Base-by-base conservation (phyloP, 768 basidiomycete genomes). In the Russula lepida region DNA sequence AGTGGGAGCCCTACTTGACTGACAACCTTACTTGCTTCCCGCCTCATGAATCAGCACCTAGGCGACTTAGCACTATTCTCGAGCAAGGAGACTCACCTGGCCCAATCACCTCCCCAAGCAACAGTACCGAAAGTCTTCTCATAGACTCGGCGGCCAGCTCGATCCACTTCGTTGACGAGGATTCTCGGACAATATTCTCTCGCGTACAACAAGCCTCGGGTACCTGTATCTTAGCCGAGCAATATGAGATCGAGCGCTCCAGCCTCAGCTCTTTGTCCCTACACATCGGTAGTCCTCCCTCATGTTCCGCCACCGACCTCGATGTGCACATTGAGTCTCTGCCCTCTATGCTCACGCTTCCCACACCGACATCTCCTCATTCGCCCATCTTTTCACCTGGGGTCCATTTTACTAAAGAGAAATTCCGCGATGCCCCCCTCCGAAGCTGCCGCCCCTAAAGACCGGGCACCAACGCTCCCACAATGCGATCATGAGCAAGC, bases 371-470 rank as follows among this genome's bases (percentile, higher is more conserved):
- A 21, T 55, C 58, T 8, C 68, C 69, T 13, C 58, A 62, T 19
- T 72, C 72, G 11, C 72, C 72, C 15, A 59, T 72, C 57, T 72
- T 73, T 54, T 62, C 66, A 12, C 67, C 71, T 8, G 68, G 64
- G n/a, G 69, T 70, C 9, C 71, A 69, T 5, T 70, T 71, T 59
- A 73, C 71, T 3, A 51, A 68, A 11, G 59, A 60, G 54, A 70
- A 69, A 41, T 71, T 70, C 56, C 56, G 69, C 23, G 35, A 59
- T 35, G 70, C 73, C 3, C n/a, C n/a, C n/a, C n/a, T 59, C 67
- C 13, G 43, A 48, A 6, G 46, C 58, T 13, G 41, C 58, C 6
- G 44, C 63, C 21, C 44, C 28, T 19, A 30, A 32, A 32, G 50
- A 49, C n/a, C 55, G 25, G 2, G 62, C 63, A 0, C 71, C 71